Evolutionary conservation across 306 rosid species (phyloP).

Genomic region (Canavalia gladiata): DNA sequence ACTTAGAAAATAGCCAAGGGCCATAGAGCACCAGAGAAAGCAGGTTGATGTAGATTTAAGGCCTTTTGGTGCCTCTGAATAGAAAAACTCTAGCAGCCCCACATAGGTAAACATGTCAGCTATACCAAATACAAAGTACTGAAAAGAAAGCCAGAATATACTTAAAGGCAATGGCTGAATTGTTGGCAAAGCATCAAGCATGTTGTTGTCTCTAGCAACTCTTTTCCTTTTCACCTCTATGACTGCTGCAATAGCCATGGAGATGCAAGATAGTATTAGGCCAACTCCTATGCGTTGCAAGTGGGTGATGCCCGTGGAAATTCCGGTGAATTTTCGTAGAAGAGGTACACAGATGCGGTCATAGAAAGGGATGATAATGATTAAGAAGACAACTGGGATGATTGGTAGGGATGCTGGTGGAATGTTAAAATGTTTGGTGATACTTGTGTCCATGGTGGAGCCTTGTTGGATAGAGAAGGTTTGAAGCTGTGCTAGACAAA

Average conservation of each 20-base stretch:
- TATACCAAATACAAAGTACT: slow-evolving; percentile 85
- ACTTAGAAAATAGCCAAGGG: slow-evolving; percentile 80
- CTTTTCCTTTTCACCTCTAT: slow-evolving; percentile 74
- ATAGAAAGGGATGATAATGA: slow-evolving; percentile 70
- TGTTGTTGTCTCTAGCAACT: slow-evolving; percentile 67
- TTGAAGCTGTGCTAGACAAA: slow-evolving; percentile 93
- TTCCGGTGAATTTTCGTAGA: slow-evolving; percentile 65
- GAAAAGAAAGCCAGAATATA: slow-evolving; percentile 88
- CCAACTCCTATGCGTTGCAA: slow-evolving; percentile 90
- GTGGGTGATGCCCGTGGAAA: slow-evolving; percentile 78
- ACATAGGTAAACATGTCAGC: slow-evolving; percentile 93
- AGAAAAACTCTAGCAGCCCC: slow-evolving; percentile 88
- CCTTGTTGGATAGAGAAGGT: slow-evolving; percentile 90
- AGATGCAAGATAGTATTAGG: slow-evolving; percentile 72
- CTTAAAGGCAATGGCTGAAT: slow-evolving; percentile 73
- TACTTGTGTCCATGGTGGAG: slow-evolving; percentile 71
- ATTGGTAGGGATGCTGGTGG: slow-evolving; percentile 90
- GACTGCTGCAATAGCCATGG: slow-evolving; percentile 81
- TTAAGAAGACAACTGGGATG: slow-evolving; percentile 72
- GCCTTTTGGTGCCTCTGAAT: slow-evolving; percentile 80
- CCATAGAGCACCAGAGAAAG: slow-evolving; percentile 92
- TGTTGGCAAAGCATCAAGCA: slow-evolving; percentile 77
- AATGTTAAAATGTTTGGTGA: slow-evolving; percentile 64
- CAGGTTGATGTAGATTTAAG: slow-evolving; percentile 83
- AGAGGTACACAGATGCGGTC: slow-evolving; percentile 71